Base-by-base conservation (phyloP, 805 yeast genomes). In the Kodamaea laetipori region DNA sequence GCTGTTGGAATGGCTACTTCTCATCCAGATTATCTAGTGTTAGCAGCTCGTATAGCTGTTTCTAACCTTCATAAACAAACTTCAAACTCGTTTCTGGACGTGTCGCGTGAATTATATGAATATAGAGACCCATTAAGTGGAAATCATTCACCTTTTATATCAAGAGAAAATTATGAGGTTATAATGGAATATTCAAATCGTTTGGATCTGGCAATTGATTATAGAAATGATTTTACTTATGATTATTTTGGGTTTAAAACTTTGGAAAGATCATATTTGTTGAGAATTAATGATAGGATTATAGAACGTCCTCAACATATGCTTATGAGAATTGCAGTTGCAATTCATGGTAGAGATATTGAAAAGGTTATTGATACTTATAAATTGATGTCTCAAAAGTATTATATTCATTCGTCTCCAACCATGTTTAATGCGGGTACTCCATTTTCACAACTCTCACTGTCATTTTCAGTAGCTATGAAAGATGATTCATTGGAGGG, bases 1-100 rank as follows among this genome's bases (percentile, higher is more conserved):
- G 95, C 97, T 45, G 98, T 98, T 33, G 86, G 85, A 61, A 88
- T 94, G 97, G 90, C 97, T 46, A 92, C 98, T 9, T 80, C 87
- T 50, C 98, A 92, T 66, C 98, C 98, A n/a, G 98, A 94, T 69
- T 90, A 92, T 58, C 97, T 97, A 19, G 81, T 83, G 33, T 76
- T 90, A 56, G 97, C 97, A 43, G 97, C 98, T 26, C 83, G 99
- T 71, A 85, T 92, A 48, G 97, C 98, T 15, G 84, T 94, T 43
- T 87, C 97, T 32, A 89, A 89, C 65, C 76, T 94, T 61, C 97
- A 92, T 73, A 90, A 90, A 69, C 96, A 90, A 70, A 90, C 97
- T 41, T 86, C 89, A 48, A 86, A 86, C 66, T 85, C 77, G 58
- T 92, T 86, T 57, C 84, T 95, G 30, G 82, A 81, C 55, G 95